Evolutionary conservation across 1,139 yeast species (phyloP), one percentile per base, ranked within the genome.

Genomic region (Taphrina populina): DNA sequence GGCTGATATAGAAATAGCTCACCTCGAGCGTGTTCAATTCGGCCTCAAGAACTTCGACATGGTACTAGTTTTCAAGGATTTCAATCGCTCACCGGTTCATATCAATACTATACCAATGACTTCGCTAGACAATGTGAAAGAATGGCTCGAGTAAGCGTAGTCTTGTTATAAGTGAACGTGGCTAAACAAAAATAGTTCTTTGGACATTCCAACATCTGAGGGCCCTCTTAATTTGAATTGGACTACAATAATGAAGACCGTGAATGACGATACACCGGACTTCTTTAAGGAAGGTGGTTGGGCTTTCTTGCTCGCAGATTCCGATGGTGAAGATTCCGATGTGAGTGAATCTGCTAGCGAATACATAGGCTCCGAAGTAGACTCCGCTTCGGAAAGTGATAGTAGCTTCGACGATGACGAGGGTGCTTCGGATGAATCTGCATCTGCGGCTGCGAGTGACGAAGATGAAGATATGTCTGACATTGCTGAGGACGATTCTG

Each of bases 141-240:
- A 88, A 53, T 92, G 98, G 98, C 76, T 92, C 60, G 88, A 95
- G 39, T 43, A 43, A 19, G 47, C 6, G 23, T 11, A 8, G 10
- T 13, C 23, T 95, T 68, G 1, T 1, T 11, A 6, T 3, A 11
- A 15, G 11, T 26, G 32, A 44, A 6, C 10, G 1, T n/a, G 21
- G 19, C 7, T 17, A 20, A 19, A 6, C 36, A 23, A 7, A 43
- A n/a, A 10, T 26, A 43, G 47, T 40, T 59, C 61, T n/a, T 43
- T 47, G 26, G 97, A 92, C 70, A 84, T 94, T 62, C 96, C 98
- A 39, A 82, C 79, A 71, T 85, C 92, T 68, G 96, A 90, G 68
- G 96, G 97, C 57, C 92, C 95, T 52, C 84, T 92, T 74, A 90
- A 90, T 73, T 82, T 92, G 78, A 88, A 88, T 72, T 92, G 99